Conservation (phyloP, 2,329 filamentous ascomycete genomes). For the Penicillium frequentans region DNA sequence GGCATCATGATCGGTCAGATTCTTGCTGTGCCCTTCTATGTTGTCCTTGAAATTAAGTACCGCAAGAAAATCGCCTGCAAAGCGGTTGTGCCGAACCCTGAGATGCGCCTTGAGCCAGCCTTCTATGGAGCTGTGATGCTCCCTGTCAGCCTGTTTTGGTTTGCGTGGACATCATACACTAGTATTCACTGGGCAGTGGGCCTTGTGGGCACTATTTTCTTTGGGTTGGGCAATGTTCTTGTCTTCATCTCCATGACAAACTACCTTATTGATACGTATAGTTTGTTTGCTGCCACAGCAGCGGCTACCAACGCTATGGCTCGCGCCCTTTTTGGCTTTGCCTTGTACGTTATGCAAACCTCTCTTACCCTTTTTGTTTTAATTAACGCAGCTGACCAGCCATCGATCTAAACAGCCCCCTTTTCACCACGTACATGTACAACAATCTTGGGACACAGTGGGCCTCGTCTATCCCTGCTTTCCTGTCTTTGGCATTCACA, state of each 20-base stretch:
- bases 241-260: background rate
- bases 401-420: background rate
- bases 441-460: background rate
- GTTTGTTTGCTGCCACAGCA: background rate
- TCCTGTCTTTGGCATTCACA: background rate
- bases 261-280: background rate
- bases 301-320: background rate
- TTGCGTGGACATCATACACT: background rate
- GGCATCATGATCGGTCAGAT: background rate
- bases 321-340: background rate
- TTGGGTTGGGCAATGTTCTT: background rate
- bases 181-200: background rate
- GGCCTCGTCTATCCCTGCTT: background rate
- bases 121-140: background rate
- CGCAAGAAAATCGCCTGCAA: background rate
- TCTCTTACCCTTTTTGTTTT: background rate
- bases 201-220: background rate
- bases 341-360: background rate
- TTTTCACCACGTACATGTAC: background rate
- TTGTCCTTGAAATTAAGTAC: background rate
- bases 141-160: background rate
- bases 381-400: background rate
- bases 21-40: background rate
- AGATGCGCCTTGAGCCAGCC: conserved; percentile 6
- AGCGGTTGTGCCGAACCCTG: background rate